phyloP scores from a whole-genome alignment of 2,329 filamentous ascomycete species.

The Penicillium hesseltinei region DNA sequence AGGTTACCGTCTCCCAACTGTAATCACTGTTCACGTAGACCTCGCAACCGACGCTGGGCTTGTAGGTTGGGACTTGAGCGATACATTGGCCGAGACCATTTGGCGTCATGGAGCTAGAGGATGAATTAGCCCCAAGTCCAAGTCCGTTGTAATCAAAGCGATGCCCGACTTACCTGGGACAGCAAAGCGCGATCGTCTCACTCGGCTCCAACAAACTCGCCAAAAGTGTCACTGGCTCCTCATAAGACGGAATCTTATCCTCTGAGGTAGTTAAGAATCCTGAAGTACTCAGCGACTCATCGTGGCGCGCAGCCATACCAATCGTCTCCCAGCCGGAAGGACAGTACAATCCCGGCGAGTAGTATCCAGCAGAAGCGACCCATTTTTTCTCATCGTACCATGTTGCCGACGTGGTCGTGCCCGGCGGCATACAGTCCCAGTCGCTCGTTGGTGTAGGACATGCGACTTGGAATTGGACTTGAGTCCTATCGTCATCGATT shows the following conservation, averaged over 20 bases:
- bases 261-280: not conserved
- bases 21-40: not conserved
- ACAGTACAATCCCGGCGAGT: slow-evolving; percentile 4
- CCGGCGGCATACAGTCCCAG: not conserved
- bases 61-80: not conserved
- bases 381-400: not conserved
- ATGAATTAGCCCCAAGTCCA: not conserved
- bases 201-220: not conserved
- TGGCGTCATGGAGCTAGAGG: not conserved
- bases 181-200: not conserved
- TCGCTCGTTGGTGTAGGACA: not conserved
- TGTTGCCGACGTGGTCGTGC: not conserved
- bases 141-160: not conserved
- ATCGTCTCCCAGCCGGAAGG: slow-evolving; percentile 4
- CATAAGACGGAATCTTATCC: not conserved
- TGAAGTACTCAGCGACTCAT: slow-evolving; percentile 1
- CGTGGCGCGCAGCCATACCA: not conserved
- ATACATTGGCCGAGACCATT: not conserved
- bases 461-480: not conserved
- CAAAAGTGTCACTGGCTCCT: not conserved
- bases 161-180: not conserved
- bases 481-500: not conserved
- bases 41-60: not conserved
- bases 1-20: not conserved
- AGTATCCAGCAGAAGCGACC: not conserved